Percentiles rank a stretch among this genome's conserved stretches.
These are phyloP conservation scores for Trichosanthes cucumerina DNA, from an alignment of 306 rosid genomes.

Conservation along the genomic window DNA sequence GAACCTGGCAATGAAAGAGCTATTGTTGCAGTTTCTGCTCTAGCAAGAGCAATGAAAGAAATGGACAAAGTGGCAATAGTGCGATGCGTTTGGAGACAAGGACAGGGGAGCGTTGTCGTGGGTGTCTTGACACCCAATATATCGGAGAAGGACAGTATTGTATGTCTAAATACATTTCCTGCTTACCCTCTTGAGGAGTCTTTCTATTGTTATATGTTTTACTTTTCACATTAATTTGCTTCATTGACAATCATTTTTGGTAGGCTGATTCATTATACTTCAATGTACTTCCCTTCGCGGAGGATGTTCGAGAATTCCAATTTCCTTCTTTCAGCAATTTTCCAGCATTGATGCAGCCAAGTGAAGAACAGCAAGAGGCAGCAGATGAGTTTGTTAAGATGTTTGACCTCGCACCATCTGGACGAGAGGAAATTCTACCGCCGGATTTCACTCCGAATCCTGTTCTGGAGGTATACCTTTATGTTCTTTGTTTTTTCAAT, in stretches of 20 bases:
- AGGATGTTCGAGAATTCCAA: constrained; percentile 88
- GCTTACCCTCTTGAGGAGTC: background rate
- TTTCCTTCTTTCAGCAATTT: constrained; percentile 62
- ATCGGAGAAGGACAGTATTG: constrained; percentile 50
- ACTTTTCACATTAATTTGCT: constrained; percentile 10
- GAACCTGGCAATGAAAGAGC: constrained; percentile 61
- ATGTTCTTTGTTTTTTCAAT: constrained; percentile 2
- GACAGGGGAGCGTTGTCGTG: constrained; percentile 53
- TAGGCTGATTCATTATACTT: constrained; percentile 89
- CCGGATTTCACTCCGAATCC: constrained; percentile 84
- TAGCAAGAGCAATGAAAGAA: constrained; percentile 89
- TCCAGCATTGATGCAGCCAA: constrained; percentile 57
- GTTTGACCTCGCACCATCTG: constrained; percentile 70
- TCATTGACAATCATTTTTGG: constrained; percentile 19
- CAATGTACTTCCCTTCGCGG: constrained; percentile 75
- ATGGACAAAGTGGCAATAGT: constrained; percentile 70
- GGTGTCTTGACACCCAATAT: constrained; percentile 79
- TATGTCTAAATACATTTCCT: constrained; percentile 24
- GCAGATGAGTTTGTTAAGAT: constrained; percentile 54
- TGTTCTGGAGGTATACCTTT: constrained; percentile 57
- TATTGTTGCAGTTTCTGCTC: constrained; percentile 62
- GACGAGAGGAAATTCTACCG: constrained; percentile 49
- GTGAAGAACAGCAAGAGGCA: constrained; percentile 65
- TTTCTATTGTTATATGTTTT: background rate
- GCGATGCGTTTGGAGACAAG: constrained; percentile 89